Evolutionary conservation across 1,139 yeast species (phyloP), one percentile per base, ranked within the genome.

Genomic region (Pneumocystis wakefieldiae): DNA sequence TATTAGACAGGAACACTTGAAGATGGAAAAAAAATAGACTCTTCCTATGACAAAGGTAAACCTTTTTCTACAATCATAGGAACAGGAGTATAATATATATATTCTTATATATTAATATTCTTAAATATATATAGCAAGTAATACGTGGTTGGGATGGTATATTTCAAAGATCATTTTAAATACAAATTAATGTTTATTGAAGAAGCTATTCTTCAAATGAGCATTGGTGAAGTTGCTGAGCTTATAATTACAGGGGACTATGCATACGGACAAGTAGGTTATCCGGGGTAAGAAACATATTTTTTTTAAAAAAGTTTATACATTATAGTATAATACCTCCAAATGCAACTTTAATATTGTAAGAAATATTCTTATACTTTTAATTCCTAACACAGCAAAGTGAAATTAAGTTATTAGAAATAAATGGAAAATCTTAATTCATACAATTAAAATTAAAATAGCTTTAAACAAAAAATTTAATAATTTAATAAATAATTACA

Each of bases 251-350:
- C 97, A 70, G 67, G 96, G 67, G 85, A 86, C 71, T 86, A 88
- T 76, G 98, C 95, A 69, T 92, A 92, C 77, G 97, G 97, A 67
- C 37, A 24, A 62, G 58, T 32, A 10, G 29, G 39, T 24, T 24
- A 15, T 36, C 37, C 61, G 37, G 55, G 55, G 24, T 32, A 36
- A 15, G 14, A 12, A 17, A 38, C 29, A 59, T 64, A 42, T 38
- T 59, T 32, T 85, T 95, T 10, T 24, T 19, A 19, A 12, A 39
- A 57, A 37, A 24, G 24, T 24, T 39, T 76, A 97, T 97, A 61
- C 88, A 87, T 83, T 97, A 97, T 68, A 95, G 96, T 69, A 80
- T 88, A 72, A 92, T 92, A 73, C 97, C 97, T 68, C 96, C 97
- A 70, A 88, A 89, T 75, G 95, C 97, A 67, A 90, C 96, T 69